Evolutionary conservation across 306 rosid species (phyloP).

Genomic region (Dryas drummondii): DNA sequence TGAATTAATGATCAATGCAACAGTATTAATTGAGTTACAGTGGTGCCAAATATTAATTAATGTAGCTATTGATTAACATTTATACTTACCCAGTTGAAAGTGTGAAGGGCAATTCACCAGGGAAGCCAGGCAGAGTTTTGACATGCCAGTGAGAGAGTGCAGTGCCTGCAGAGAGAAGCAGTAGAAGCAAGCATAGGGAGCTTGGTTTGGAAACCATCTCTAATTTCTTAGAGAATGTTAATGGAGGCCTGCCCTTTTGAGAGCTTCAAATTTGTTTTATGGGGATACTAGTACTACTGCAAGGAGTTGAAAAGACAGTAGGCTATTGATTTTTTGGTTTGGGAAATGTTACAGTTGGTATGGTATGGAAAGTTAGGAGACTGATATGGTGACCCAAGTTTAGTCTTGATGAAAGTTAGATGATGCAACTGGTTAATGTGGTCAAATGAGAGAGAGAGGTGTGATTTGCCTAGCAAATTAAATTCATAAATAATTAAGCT

Average conservation of each 20-base stretch:
- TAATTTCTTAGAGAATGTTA: background rate
- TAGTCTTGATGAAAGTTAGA: background rate
- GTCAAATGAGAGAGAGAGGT: no score
- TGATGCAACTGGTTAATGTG: background rate
- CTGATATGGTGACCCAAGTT: background rate
- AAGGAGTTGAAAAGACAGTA: background rate
- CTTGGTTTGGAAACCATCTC: slow-evolving; percentile 4
- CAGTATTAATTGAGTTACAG: no score
- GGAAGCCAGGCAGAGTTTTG: slow-evolving; percentile 18
- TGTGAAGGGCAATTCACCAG: slow-evolving; percentile 18
- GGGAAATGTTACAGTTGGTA: background rate
- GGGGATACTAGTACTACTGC: no score
- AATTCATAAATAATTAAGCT: no score
- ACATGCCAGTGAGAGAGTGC: slow-evolving; percentile 10
- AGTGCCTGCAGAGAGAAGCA: slow-evolving; percentile 4
- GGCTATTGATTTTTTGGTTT: background rate
- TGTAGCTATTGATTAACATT: no score
- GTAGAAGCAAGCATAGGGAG: slow-evolving; percentile 12
- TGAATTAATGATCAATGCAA: background rate
- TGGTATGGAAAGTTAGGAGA: slow-evolving; percentile 4
- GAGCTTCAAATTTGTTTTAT: background rate
- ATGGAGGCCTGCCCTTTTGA: background rate
- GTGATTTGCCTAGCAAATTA: no score
- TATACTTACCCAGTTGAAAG: slow-evolving; percentile 19
- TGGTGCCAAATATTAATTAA: no score